Conservation (phyloP, 2,329 filamentous ascomycete species). For the Fusarium subglutinans region DNA sequence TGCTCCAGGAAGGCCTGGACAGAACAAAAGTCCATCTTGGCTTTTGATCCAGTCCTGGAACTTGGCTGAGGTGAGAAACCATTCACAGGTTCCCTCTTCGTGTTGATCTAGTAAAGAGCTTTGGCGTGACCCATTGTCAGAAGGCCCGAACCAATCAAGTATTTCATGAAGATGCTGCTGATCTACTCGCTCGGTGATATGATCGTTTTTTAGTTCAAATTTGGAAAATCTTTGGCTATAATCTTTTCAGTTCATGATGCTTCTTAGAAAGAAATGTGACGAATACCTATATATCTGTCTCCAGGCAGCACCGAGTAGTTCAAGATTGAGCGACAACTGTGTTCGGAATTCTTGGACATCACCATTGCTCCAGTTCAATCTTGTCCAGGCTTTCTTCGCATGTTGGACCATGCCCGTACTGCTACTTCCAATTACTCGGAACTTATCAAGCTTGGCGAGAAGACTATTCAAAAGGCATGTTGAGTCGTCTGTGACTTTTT, state of each 20-base stretch:
- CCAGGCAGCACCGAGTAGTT: not conserved
- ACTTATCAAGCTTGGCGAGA: not conserved
- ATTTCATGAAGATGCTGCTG: not conserved
- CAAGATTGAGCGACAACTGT: not conserved
- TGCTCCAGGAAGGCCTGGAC: not conserved
- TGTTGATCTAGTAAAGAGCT: not conserved
- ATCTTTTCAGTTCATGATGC: not conserved
- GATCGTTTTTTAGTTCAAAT: not conserved
- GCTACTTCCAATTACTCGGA: not conserved
- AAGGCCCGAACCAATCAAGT: not conserved
- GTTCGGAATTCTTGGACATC: not conserved
- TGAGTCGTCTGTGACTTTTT: not conserved
- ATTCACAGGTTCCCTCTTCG: not conserved
- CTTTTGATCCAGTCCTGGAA: not conserved
- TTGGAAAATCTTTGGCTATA: not conserved
- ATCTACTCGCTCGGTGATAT: not conserved
- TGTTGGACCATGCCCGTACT: not conserved
- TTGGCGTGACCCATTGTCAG: not conserved
- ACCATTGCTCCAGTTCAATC: not conserved
- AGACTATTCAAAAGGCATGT: not conserved
- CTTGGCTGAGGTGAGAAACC: not conserved
- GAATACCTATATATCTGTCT: not conserved
- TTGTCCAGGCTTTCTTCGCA: not conserved
- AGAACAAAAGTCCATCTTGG: not conserved
- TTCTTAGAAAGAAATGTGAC: fast-evolving